These are phyloP conservation scores for Yamadazyma triangularis DNA, from an alignment of 1,139 yeast species.

Conservation along the genomic window DNA sequence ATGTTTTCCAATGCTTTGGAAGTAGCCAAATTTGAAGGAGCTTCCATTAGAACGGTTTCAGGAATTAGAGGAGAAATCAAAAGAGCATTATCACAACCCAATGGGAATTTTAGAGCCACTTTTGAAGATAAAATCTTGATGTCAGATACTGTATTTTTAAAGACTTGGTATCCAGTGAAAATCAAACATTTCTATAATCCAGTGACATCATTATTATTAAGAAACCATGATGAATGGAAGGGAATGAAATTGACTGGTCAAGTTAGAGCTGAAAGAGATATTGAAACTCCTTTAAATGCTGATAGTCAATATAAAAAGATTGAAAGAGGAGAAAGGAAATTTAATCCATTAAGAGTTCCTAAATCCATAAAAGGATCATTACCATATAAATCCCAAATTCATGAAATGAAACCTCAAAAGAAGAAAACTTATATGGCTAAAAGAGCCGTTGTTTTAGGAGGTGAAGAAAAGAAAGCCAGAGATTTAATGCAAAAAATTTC, in stretches of 20 bases:
- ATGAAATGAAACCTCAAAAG: slow-evolving; percentile 83
- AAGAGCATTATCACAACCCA: slow-evolving; percentile 89
- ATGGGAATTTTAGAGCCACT: slow-evolving; percentile 97
- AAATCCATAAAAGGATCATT: slow-evolving; percentile 66
- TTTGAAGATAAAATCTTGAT: slow-evolving; percentile 92
- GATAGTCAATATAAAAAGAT: slow-evolving; percentile 74
- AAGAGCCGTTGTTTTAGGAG: slow-evolving; percentile 90
- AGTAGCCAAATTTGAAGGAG: slow-evolving; percentile 98
- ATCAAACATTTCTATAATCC: slow-evolving; percentile 93
- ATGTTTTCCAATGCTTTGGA: slow-evolving; percentile 93
- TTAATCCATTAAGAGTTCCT: slow-evolving; percentile 86
- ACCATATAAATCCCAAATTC: slow-evolving; percentile 90
- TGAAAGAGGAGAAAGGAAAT: slow-evolving; percentile 81
- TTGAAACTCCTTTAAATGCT: slow-evolving; percentile 62
- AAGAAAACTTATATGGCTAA: slow-evolving; percentile 80
- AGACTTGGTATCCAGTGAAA: slow-evolving; percentile 96
- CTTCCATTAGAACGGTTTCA: slow-evolving; percentile 90
- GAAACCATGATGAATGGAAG: slow-evolving; percentile 80
- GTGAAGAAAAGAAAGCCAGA: slow-evolving; percentile 92
- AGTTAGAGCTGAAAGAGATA: slow-evolving; percentile 71
- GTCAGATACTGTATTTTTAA: slow-evolving; percentile 83
- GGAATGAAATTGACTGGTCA: slow-evolving; percentile 96
- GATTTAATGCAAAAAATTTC: slow-evolving; percentile 83
- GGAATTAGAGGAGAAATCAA: slow-evolving; percentile 98
- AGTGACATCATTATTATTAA: slow-evolving; percentile 79